Evolutionary conservation across 352 stramenopile genomes (phyloP), one percentile per base, ranked within the genome.

Genomic region (Bremia lactucae): DNA sequence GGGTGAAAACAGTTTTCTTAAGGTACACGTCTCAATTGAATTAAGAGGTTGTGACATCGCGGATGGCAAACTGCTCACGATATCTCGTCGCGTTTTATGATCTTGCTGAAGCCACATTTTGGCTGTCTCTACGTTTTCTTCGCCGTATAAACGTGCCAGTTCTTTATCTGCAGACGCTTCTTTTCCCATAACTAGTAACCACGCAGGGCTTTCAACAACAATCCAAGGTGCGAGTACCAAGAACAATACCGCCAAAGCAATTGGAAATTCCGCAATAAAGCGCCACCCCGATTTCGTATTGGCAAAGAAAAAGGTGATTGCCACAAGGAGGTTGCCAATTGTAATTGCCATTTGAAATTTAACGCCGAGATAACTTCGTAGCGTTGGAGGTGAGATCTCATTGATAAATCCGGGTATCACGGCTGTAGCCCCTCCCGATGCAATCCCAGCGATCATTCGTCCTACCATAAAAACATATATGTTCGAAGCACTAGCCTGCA

Each of bases 371-470:
- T 23, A n/a, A 9, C 13, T 23, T 10, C 34, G 34, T 3, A 26
- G 16, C 10, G 15, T 20, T 2, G 34, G 34, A 10, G 34, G 34
- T 7, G 34, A 39, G 4, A 42, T 42, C 7, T 42, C 36, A 7
- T 14, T 29, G n/a, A 42, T 42, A 14, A 69, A 72, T 4, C 52
- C 52, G 22, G 52, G 52, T 16, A 62, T 46, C 34, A 67, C 57
- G 0, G 55, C 62, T 24, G 59, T 68, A 4, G 64, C 55, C 11
- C 48, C 49, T 14, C 72, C 69, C 6, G 65, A 72, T 5, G 62
- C 65, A 8, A 85, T 49, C 47, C 68, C 68, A 13, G 64, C 62
- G 26, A 80, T 15, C 11, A 76, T 19, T 7, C 68, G 65, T 3
- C 68, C 68, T 24, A 65, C 37, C 2, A 58, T 45, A 20, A 80